Base-by-base conservation (phyloP, 2,329 filamentous ascomycete genomes). In the Colletotrichum graminicola region DNA sequence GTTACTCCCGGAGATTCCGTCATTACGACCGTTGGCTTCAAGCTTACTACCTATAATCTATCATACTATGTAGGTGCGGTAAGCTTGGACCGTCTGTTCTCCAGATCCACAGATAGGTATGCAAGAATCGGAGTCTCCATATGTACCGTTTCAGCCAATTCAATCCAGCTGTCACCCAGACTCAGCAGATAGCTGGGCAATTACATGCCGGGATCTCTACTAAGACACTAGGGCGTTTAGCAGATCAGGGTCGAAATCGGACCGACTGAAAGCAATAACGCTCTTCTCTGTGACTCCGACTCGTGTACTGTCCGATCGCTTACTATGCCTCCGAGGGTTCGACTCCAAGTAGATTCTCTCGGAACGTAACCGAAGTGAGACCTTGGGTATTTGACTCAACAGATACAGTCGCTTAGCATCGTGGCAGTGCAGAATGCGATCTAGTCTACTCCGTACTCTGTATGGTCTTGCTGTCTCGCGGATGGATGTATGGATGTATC, bases 361-460 rank as follows among this genome's bases (percentile, higher is more conserved):
- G 5, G 16, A n/a, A 23, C 5, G 21, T n/a, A 43, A 10, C 10
- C 36, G n/a, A 4, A 23, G 3, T 26, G 34, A 52, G 34, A 4
- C 4, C 29, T 29, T 41, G 21, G 39, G 29, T 32, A 8, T 3
- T n/a, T 12, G 55, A 14, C 47, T 34, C 61, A 32, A 18, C 23
- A 21, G 18, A 34, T 39, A 14, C 43, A 39, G 29, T 16, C 32
- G 41, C 23, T 21, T 12, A 34, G 12, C 14, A 26, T 49, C 45
- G 26, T 21, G 61, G 52, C n/a, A 29, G 23, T 55, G 54, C 29
- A 29, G n/a, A 34, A 41, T 70, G 62, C 21, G 66, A 61, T 62
- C 55, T 26, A 12, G 43, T 14, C 60, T 29, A 11, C 34, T n/a
- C n/a, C n/a, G n/a, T n/a, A n/a, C n/a, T n/a, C n/a, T n/a, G 5